phyloP scores from a whole-genome alignment of 148 eudicot species.

The Nyssa sinensis region DNA sequence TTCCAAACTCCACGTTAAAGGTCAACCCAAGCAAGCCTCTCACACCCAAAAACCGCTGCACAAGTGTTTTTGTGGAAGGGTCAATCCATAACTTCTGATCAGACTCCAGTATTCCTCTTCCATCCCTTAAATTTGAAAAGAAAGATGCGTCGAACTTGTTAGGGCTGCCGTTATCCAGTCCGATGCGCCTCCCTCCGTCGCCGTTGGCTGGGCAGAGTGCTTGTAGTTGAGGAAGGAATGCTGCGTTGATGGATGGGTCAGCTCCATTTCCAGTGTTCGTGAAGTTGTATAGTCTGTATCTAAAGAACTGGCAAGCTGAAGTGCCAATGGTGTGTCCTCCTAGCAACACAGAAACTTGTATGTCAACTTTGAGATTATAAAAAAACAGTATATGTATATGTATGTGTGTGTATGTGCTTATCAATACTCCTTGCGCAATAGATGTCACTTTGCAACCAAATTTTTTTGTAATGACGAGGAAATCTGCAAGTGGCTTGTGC shows the following conservation, averaged over 20 bases:
- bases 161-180: constrained; percentile 32
- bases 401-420: no score
- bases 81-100: constrained; percentile 31
- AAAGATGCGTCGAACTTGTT: constrained; percentile 21
- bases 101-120: constrained; percentile 36
- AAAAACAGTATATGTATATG: no score
- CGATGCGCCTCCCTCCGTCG: constrained; percentile 19
- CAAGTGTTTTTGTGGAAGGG: constrained; percentile 19
- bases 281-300: constrained; percentile 33
- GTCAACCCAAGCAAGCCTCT: constrained; percentile 26
- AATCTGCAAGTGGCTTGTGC: no score
- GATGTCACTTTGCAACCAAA: no score
- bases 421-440: no score
- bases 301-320: constrained; percentile 25
- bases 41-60: constrained; percentile 24
- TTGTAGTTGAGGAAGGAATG: constrained; percentile 23
- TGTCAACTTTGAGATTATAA: no score
- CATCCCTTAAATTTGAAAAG: constrained; percentile 26
- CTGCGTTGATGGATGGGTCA: constrained; percentile 28
- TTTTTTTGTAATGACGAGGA: no score
- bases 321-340: constrained; percentile 27
- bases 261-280: constrained; percentile 11
- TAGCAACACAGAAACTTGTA: no score
- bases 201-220: constrained; percentile 26
- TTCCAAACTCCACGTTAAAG: constrained; percentile 24